A percentile compares a stretch with the other conserved stretches of the same genome.
Conservation (phyloP, 805 yeast genomes). For the Myxozyma vanderwaltii region DNA sequence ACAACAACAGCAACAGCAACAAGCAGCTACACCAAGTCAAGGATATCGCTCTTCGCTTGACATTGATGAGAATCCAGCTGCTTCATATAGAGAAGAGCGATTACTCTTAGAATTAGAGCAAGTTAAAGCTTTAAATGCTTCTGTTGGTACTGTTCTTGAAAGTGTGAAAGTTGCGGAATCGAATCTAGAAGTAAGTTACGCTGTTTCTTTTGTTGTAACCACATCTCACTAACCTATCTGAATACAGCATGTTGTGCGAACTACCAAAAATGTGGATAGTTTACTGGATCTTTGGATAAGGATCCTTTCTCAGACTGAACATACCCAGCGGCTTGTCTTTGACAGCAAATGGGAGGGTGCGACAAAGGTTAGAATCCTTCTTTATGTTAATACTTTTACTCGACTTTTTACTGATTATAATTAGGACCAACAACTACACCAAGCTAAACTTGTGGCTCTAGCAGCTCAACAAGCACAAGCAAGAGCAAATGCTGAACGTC, state of each 20-base stretch:
- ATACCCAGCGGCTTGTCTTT: slow-evolving; percentile 37
- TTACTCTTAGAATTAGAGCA: slow-evolving; percentile 23
- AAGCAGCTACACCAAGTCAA: slow-evolving; percentile 4
- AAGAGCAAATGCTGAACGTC: slow-evolving; percentile 14
- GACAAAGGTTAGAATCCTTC: slow-evolving; percentile 27
- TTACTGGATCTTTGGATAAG: slow-evolving; percentile 40
- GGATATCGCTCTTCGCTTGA: background rate
- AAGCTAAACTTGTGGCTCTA: slow-evolving; percentile 22
- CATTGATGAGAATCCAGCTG: background rate
- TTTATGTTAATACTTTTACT: background rate
- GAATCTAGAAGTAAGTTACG: slow-evolving; percentile 25
- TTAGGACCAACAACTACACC: slow-evolving; percentile 36
- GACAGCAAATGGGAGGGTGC: slow-evolving; percentile 40
- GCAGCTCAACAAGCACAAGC: slow-evolving; percentile 22
- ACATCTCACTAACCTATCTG: background rate
- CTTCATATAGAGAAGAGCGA: slow-evolving; percentile 15
- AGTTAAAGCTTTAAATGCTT: slow-evolving; percentile 23
- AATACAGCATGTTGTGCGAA: slow-evolving; percentile 26
- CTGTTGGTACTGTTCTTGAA: slow-evolving; percentile 24
- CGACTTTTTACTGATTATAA: background rate
- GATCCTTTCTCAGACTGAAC: slow-evolving; percentile 42
- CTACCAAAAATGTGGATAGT: slow-evolving; percentile 38
- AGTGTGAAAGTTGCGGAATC: slow-evolving; percentile 21
- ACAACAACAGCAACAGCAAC: background rate
- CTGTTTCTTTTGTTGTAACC: background rate